Evolutionary conservation across 192 early-diverging fungal species (phyloP), one percentile per base, ranked within the genome.

Genomic region (Linnemannia exigua): DNA sequence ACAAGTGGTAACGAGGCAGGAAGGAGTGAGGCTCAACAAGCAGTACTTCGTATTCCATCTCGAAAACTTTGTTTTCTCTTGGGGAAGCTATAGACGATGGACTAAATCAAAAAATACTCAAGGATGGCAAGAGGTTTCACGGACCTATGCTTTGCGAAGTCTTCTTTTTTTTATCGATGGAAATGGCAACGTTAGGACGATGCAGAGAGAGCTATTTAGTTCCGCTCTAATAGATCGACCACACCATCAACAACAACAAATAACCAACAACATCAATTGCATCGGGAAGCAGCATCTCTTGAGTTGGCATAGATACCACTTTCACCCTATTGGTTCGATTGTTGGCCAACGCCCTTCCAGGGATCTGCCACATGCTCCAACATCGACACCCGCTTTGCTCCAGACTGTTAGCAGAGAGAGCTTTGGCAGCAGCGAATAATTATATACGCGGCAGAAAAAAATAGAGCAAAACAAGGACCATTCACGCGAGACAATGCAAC

Each of bases 311-410:
- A n/a, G 28, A 31, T 11, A 31, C 7, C 28, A 31, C 58, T 63
- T 63, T 63, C 58, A 63, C 58, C 69, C 74, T 35, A 85, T 85
- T 85, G 82, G 82, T 25, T 44, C 19, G 36, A 14, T 5, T 5
- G 37, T 14, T 22, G 36, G 61, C 82, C 82, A 85, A 85, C 82
- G 61, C 44, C 25, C 67, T 79, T 69, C 47, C 50, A 50, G 7
- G 25, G 67, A 71, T 5, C 6, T 58, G 12, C 28, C 82, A 85
- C 82, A 85, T 85, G 82, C 67, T 36, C 14, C 16, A 8, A 33
- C 58, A 33, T 73, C 48, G 72, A 77, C 33, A 11, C 74, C 50
- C n/a, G 51, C 72, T 70, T 84, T 17, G 76, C 25, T 63, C 51
- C 66, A 48, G 4, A 44, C 41, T 9, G 22, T 22, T 48, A 44